Percentiles rank a stretch among this genome's conserved stretches.
These are phyloP conservation scores for Penicillium sp. DNA, from an alignment of 2,329 filamentous ascomycete genomes.

Conservation along the genomic window DNA sequence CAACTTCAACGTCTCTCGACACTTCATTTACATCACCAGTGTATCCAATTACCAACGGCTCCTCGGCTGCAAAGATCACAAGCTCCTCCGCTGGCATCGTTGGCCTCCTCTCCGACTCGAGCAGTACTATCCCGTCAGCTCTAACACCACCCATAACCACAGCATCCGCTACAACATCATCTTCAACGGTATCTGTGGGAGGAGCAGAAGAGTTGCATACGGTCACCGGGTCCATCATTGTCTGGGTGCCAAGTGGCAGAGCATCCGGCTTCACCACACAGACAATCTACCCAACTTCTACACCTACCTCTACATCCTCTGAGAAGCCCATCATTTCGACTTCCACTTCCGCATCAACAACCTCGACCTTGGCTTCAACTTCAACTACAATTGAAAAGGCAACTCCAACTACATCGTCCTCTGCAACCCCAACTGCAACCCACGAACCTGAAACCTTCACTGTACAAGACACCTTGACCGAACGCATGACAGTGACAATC, in stretches of 20 bases:
- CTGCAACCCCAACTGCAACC: neutral
- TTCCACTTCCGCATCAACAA: neutral
- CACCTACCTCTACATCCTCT: neutral
- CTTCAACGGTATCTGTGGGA: neutral
- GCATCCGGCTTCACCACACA: neutral
- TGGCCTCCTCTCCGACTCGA: neutral
- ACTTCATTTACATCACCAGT: neutral
- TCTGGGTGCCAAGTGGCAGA: neutral
- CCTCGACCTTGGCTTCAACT: neutral
- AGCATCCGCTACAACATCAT: neutral
- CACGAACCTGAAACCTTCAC: neutral
- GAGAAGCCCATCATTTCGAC: neutral
- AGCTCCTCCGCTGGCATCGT: neutral
- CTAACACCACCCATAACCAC: neutral
- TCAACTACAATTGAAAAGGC: neutral
- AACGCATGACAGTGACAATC: slow-evolving; percentile 1
- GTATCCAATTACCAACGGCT: neutral
- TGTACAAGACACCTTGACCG: neutral
- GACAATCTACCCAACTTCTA: neutral
- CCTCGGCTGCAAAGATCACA: neutral
- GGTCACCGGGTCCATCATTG: neutral
- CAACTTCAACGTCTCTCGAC: neutral
- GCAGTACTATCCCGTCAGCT: neutral
- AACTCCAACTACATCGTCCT: neutral
- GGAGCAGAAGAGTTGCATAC: neutral